phyloP scores from a whole-genome alignment of 129 eudicot species.

The Flaveria bidentis region DNA sequence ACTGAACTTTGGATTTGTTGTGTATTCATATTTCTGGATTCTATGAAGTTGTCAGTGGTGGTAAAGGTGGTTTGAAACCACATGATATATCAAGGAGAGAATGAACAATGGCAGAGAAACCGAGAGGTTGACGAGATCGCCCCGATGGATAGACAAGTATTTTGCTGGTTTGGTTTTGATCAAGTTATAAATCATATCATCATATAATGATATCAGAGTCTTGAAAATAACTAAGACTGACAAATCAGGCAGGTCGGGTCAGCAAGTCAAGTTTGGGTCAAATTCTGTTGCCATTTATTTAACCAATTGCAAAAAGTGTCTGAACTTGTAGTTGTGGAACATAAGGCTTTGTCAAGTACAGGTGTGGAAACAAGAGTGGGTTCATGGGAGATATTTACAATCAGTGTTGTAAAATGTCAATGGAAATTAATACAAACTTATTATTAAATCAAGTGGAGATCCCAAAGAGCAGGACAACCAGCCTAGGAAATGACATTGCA shows the following conservation, averaged over 20 bases:
- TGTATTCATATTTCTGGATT: too few species aligned
- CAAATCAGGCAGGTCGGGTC: neutral
- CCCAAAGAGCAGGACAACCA: conserved; percentile 20
- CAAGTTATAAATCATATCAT: neutral
- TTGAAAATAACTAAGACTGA: neutral
- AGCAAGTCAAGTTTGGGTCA: neutral
- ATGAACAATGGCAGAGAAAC: too few species aligned
- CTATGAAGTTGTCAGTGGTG: too few species aligned
- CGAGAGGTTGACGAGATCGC: too few species aligned
- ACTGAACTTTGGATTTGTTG: too few species aligned
- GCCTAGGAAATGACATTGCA: conserved; percentile 31
- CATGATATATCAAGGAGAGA: too few species aligned
- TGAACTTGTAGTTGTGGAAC: too few species aligned
- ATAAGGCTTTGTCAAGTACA: too few species aligned
- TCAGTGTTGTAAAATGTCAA: neutral
- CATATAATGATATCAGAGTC: too few species aligned
- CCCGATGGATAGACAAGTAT: neutral
- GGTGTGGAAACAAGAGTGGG: neutral
- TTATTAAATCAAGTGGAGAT: neutral
- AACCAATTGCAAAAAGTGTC: too few species aligned
- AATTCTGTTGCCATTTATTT: neutral
- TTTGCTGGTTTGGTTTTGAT: neutral
- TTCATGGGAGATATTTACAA: conserved; percentile 11
- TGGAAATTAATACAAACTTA: neutral
- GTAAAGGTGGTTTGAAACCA: too few species aligned